Percentiles rank a stretch among this genome's conserved stretches.
Evolutionary conservation across 2,329 filamentous ascomycete genomes (phyloP).

Genomic region (Curvularia lunata): DNA sequence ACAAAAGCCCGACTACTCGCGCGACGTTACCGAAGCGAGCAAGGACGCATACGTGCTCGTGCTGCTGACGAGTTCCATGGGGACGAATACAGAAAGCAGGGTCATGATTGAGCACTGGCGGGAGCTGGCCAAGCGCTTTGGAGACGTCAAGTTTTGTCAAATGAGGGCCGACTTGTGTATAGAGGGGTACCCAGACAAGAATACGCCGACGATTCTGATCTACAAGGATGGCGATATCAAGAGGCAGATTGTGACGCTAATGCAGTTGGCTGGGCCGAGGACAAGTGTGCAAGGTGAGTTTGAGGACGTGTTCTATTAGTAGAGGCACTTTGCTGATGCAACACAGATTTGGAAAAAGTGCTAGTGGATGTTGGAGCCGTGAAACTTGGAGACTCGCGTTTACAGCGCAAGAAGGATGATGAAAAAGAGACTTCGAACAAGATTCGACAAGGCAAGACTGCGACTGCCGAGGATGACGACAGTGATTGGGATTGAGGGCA

Average conservation of each 20-base stretch:
- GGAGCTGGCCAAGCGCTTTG: conserved; percentile 81
- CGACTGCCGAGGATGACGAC: conserved; percentile 57
- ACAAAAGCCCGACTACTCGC: conserved; percentile 90
- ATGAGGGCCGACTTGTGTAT: conserved; percentile 92
- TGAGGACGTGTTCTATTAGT: not conserved
- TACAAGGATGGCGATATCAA: conserved; percentile 93
- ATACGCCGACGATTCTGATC: conserved; percentile 91
- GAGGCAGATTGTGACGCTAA: conserved; percentile 88
- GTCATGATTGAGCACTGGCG: conserved; percentile 86
- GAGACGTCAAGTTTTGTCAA: conserved; percentile 97
- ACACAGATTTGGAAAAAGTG: conserved; percentile 75
- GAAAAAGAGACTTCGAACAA: conserved; percentile 59
- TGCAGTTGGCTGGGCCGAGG: conserved; percentile 70
- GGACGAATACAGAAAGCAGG: conserved; percentile 83
- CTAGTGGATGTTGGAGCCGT: conserved; percentile 84
- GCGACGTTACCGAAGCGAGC: conserved; percentile 91
- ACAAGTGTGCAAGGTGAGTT: conserved; percentile 27
- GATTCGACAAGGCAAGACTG: conserved; percentile 53
- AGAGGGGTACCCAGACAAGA: conserved; percentile 92
- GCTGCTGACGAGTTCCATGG: conserved; percentile 77
- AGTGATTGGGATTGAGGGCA: conserved; percentile 64
- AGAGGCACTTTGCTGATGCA: too few relatives aligned
- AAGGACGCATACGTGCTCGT: conserved; percentile 72
- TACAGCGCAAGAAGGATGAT: conserved; percentile 66
- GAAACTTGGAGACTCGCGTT: conserved; percentile 76